Evolutionary conservation across 345 rosid species (phyloP), one percentile per base, ranked within the genome.

Genomic region (Arabidopsis suecica): DNA sequence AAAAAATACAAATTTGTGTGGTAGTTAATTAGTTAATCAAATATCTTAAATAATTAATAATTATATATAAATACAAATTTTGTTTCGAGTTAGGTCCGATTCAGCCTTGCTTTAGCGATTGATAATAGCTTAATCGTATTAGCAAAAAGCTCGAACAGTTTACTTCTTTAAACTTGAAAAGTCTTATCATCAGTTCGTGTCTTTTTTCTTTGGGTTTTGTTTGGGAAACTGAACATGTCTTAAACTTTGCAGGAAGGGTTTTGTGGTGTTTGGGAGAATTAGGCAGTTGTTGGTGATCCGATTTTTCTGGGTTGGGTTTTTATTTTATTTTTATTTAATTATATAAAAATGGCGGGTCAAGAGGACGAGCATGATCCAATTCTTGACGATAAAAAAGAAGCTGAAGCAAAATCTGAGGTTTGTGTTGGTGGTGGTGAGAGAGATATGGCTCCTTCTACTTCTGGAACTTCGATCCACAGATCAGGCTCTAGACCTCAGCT

Each of bases 401-500:
- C 61, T 72, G 83, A 62, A 45, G 78, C 58, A 47, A 82, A 70
- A 69, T 47, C 64, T 69, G 22, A 65, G 41, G 13, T 6, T 10
- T 71, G 60, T 79, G 76, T 41, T 57, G 54, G 25, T 2, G 18
- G 73, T 67, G 78, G 82, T 42, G 96, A 89, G 70, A 86, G 70
- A 80, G 91, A 89, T 20, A 94, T 91, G 98, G 79, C 83, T 82
- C 83, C 86, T 75, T 70, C 72, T 44, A 71, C 75, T 44, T 22
- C 80, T 36, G 83, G 85, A 48, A 84, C 44, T 81, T 86, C 99
- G 3, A 90, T 95, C 70, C 93, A 88, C 84, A 80, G 98, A 69
- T 95, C 99, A 0, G 83, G 96, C 80, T 95, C 99, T 47, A 82
- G 99, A 78, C 99, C 99, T 6, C 99, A 88, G 74, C 84, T 95